Base-by-base conservation (phyloP, 352 stramenopile genomes). In the Globisporangium splendens region DNA sequence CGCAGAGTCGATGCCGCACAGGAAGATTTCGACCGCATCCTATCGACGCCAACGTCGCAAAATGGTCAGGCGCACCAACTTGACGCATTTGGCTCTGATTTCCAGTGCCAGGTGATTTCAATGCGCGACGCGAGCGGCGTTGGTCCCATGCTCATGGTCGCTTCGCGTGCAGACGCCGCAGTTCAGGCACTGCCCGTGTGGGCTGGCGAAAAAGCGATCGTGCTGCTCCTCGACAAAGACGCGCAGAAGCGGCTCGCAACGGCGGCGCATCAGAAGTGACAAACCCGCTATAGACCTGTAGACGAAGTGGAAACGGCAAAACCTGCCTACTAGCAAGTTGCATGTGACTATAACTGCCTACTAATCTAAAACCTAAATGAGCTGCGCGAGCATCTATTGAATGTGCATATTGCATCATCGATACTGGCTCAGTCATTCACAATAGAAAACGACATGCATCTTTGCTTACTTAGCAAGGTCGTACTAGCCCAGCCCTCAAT, bases 141-240 rank as follows among this genome's bases (percentile, higher is more conserved):
- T 17, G 79, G 79, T 0, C 79, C 79, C 0, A 62, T 87, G 18
- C 39, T 89, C 15, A 65, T 85, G 50, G 56, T 75, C 41, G 52
- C 75, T 13, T 50, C 11, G 7, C 20, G 14, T 28, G 6, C 33
- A 33, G 24, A 5, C 12, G 42, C 38, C 17, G 42, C 22, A 8
- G n/a, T 54, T 22, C 59, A 62, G 28, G 74, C 71, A 48, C 50
- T 89, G 53, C 79, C 79, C 10, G 66, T 86, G 12, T 89, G 79
- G 79, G 64, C 87, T 20, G 79, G 79, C 1, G 67, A 79, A 55
- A 79, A 79, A 42, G 74, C 73, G 18, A 62, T 83, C 22, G 77
- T 76, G 39, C 62, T 86, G 35, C 70, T 88, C 1, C 60, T 84
- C 8, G 78, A 86, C 59, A 83, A 85, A 52, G 48, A 64, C 21